Conservation (phyloP, 768 basidiomycete species). For the Dioszegia crocea region DNA sequence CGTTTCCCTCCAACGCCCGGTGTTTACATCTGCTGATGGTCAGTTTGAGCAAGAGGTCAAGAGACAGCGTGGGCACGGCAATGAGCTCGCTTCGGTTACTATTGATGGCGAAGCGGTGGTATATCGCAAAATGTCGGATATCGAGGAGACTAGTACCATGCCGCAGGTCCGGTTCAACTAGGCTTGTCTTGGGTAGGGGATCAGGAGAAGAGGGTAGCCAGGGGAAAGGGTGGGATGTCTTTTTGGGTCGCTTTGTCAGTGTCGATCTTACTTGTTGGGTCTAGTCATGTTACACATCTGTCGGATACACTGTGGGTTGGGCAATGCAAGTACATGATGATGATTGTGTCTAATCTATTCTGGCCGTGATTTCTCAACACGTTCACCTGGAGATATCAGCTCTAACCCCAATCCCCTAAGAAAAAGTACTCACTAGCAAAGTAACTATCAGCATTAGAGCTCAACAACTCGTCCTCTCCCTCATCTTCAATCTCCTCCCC, state of each 20-base stretch:
- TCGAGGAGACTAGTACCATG: background rate
- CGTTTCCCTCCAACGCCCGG: background rate
- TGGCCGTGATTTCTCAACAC: background rate
- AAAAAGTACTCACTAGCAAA: constrained; percentile 6
- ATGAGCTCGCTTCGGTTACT: background rate
- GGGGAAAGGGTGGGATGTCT: too few species aligned
- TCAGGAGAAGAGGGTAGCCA: background rate
- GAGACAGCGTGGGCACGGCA: background rate
- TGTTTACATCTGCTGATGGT: background rate
- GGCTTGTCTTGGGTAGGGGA: background rate
- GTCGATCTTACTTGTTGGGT: too few species aligned
- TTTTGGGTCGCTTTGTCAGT: too few species aligned
- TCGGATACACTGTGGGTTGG: too few species aligned
- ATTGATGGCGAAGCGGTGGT: background rate
- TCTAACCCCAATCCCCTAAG: background rate
- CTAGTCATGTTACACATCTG: too few species aligned
- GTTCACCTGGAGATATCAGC: background rate
- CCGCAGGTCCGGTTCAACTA: background rate
- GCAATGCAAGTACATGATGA: too few species aligned
- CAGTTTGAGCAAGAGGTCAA: background rate
- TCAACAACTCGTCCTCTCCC: constrained; percentile 36
- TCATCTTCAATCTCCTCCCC: constrained; percentile 50
- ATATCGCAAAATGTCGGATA: background rate
- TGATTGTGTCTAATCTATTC: too few species aligned
- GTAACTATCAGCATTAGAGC: constrained; percentile 5